These are phyloP conservation scores for Phialophora expanda DNA, from an alignment of 2,329 filamentous ascomycete species.

Conservation along the genomic window DNA sequence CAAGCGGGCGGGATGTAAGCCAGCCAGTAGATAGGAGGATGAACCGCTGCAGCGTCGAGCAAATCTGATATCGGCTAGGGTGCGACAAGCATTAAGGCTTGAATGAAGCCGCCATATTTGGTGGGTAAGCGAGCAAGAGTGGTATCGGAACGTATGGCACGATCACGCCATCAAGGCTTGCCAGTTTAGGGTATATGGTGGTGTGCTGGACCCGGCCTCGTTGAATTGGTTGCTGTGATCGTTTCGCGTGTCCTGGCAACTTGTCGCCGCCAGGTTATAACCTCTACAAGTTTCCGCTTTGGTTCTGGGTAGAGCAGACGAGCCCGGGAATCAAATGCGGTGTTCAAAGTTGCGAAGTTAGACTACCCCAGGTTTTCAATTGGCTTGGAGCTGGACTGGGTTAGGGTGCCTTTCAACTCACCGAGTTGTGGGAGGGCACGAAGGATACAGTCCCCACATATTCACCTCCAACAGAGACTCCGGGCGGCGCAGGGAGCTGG, in stretches of 20 bases:
- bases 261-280: neutral
- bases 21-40: conserved; percentile 8
- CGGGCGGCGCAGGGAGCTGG: too few species aligned
- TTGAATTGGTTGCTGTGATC: neutral
- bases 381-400: neutral
- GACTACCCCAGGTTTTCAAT: neutral
- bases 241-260: neutral
- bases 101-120: neutral
- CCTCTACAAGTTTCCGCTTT: neutral
- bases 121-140: neutral
- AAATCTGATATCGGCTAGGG: neutral
- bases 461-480: too few species aligned
- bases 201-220: neutral
- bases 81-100: neutral
- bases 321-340: neutral
- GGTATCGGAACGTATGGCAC: neutral
- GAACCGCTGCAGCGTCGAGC: conserved; percentile 9
- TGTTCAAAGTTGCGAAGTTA: neutral
- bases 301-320: neutral
- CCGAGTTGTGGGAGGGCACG: too few species aligned
- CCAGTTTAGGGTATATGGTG: conserved; percentile 4
- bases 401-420: neutral
- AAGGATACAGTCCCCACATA: neutral
- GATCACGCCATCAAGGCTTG: conserved; percentile 17
- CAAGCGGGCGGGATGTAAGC: neutral